Percentiles rank a stretch among this genome's conserved stretches.
Evolutionary conservation across 352 stramenopile genomes (phyloP).

Genomic region (Saprolegnia parasitica): DNA sequence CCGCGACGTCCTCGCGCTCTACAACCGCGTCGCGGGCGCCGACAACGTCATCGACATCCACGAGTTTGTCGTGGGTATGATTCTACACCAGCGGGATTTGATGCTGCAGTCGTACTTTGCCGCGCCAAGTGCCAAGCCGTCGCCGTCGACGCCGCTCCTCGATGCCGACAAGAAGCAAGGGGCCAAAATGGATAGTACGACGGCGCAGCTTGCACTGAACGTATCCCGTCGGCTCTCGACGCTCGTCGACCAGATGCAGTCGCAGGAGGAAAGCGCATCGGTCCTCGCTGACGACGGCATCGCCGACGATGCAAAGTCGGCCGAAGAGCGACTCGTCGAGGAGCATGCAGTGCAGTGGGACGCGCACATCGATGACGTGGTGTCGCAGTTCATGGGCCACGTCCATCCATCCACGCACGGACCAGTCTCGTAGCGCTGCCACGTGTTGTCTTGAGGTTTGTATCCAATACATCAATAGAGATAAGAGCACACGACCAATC

Average conservation of each 20-base stretch:
- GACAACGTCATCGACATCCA: slow-evolving; percentile 77
- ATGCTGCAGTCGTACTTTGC: slow-evolving; percentile 41
- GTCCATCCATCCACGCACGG: neutral
- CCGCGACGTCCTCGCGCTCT: slow-evolving; percentile 50
- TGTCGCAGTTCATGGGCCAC: slow-evolving; percentile 8
- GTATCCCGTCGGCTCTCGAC: neutral
- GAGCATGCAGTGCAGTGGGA: slow-evolving; percentile 2
- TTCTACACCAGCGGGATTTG: slow-evolving; percentile 56
- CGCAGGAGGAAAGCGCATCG: neutral
- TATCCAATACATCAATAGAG: too few species aligned
- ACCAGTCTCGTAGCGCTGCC: neutral
- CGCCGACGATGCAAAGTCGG: neutral
- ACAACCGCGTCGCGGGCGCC: slow-evolving; percentile 59
- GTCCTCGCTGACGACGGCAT: neutral
- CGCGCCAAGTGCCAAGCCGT: neutral
- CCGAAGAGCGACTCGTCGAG: neutral
- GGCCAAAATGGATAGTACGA: neutral
- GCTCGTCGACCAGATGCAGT: neutral
- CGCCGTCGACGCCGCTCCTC: neutral
- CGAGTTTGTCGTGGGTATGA: slow-evolving; percentile 77
- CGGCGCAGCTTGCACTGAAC: neutral
- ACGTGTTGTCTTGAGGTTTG: neutral
- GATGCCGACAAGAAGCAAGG: neutral
- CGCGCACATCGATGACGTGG: slow-evolving; percentile 2
- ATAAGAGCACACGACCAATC: too few species aligned